Evolutionary conservation across 106 monocot species (phyloP).

Genomic region (Allium fistulosum): DNA sequence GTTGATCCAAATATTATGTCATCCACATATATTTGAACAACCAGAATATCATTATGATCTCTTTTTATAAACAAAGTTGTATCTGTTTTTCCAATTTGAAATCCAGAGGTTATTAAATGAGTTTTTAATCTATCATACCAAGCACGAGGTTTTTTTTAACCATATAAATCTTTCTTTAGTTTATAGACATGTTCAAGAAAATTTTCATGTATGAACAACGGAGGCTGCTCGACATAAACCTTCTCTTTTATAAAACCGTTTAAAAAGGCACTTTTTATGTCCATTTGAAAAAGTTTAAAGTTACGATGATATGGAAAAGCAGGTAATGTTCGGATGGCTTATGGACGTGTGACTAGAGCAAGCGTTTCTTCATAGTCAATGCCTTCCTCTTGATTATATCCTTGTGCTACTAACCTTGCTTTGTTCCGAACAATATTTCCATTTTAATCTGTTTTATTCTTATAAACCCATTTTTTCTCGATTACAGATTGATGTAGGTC

Average conservation of each 20-base stretch:
- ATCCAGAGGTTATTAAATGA: not conserved
- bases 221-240: not conserved
- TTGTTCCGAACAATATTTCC: no score
- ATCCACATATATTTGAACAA: no score
- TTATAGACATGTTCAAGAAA: not conserved
- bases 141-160: not conserved
- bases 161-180: not conserved
- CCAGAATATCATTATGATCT: no score
- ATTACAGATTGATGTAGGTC: no score
- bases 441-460: no score
- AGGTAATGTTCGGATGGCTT: not conserved
- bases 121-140: not conserved
- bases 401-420: no score
- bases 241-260: not conserved
- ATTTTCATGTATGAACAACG: not conserved
- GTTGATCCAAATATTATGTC: no score
- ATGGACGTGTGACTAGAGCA: not conserved
- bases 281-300: not conserved
- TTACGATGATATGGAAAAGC: not conserved
- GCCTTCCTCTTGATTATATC: no score
- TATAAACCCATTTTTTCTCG: no score
- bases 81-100: no score
- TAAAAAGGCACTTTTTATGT: not conserved
- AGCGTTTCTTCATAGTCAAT: not conserved
- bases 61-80: no score